Base-by-base conservation (phyloP, 108 stramenopile genomes). In the Mediolabrus comicus region DNA sequence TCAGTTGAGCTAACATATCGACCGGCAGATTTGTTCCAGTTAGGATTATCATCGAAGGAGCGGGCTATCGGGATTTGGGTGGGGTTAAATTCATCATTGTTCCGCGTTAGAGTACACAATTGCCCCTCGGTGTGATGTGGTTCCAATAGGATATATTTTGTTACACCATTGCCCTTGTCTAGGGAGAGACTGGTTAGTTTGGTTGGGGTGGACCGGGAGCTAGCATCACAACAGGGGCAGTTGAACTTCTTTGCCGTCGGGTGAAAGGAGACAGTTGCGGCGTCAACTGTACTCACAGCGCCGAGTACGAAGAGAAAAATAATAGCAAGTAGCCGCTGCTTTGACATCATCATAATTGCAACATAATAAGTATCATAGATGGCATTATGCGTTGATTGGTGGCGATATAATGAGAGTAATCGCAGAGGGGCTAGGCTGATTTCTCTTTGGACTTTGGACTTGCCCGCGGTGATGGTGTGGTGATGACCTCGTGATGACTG, bases 61-160 rank as follows among this genome's bases (percentile, higher is more conserved):
- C 76, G 28, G 2, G 71, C 70, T 1, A 77, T 41, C 12, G 76
- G 76, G 27, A 77, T 69, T 24, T 26, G 41, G 12, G 57, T 59
- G 4, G 32, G 12, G 24, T 43, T 60, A 25, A 25, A 24, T 8
- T 31, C 12, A 28, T 55, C 24, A 53, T 60, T 29, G 19, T 69
- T 60, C 16, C 73, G 73, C 12, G 67, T 67, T 10, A 75, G 53
- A 2, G 59, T 69, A 60, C 74, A 75, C 52, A 75, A 22, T 29
- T 61, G 54, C 6, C 60, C 59, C 14, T 16, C 35, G 30, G 36
- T 22, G 28, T 25, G 22, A 13, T 53, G 64, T 22, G 72, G 71
- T 17, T 59, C 27, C 8, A 72, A 17, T 26, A 72, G 62, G 11
- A 72, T 53, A 12, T 30, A 33, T 31, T 32, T 32, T 11, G 6